Base-by-base conservation (phyloP, 2,329 filamentous ascomycete genomes). In the Aspergillus tubingensis region DNA sequence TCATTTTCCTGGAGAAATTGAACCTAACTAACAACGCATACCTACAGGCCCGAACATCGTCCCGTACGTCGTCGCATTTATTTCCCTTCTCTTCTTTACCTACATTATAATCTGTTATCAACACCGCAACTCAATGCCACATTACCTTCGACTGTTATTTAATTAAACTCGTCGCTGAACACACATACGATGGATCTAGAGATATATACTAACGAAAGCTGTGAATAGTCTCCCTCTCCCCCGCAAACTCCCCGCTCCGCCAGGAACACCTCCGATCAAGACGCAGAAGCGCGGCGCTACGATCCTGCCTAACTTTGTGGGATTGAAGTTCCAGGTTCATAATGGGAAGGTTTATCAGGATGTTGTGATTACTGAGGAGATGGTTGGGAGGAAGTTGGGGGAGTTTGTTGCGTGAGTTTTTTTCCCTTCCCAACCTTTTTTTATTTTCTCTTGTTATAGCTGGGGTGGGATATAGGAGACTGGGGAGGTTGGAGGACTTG, bases 371-470 rank as follows among this genome's bases (percentile, higher is more conserved):
- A 96, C 92, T 15, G 93, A 96, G 76, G 91, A 96, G 72, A 97
- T 97, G 93, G 93, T 97, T 53, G 93, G 93, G 57, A 90, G 95
- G 78, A 97, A 96, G 80, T 83, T 97, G 68, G 93, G 93, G 70
- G 93, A 97, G 79, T 97, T 96, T 76, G 88, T 92, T 64, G 82
- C 86, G 92, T 96, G 85, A 72, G 91, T 86, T 53, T 47, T 47
- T 52, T 19, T 19, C 11, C n/a, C 23, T n/a, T 41, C n/a, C 15
- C 25, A 30, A 15, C 5, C 52, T 39, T 21, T 36, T 49, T 21
- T 11, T 54, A 11, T 32, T 43, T 54, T 32, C 1, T 49, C 36
- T 19, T 19, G 19, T 19, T 19, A 2, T 19, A 2, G 19, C 19
- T 19, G 19, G n/a, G 15, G 21, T 57, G 54, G 23, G 17, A 21